phyloP scores from a whole-genome alignment of 257 asterid genomes.

The Nicotiana knightiana region DNA sequence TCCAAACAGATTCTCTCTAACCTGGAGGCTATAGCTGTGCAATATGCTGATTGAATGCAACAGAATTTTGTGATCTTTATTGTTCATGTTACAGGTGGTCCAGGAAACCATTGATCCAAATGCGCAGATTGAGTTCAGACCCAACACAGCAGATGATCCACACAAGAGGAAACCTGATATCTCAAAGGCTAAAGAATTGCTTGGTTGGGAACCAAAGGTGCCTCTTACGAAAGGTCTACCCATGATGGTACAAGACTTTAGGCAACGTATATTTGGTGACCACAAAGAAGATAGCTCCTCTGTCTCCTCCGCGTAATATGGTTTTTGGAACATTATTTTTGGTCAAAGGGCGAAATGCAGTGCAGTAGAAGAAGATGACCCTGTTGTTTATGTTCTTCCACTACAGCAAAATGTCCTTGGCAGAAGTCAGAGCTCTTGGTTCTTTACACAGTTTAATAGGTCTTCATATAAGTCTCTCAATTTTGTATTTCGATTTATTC shows the following conservation, averaged over 20 bases:
- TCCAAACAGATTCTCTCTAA: no score
- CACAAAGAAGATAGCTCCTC: conserved; percentile 44
- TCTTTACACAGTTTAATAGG: background rate
- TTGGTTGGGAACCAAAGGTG: conserved; percentile 97
- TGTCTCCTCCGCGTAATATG: background rate
- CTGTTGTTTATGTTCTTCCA: background rate
- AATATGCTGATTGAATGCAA: no score
- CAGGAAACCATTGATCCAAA: conserved; percentile 90
- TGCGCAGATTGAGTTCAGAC: conserved; percentile 74
- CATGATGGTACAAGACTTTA: conserved; percentile 88
- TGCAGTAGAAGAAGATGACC: background rate
- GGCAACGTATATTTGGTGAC: conserved; percentile 85
- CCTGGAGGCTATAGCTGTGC: no score
- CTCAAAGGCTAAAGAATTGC: conserved; percentile 70
- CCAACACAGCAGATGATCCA: conserved; percentile 94
- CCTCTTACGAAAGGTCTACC: conserved; percentile 82
- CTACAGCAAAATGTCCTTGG: background rate
- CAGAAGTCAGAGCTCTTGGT: background rate
- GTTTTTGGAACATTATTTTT: background rate
- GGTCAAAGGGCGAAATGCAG: background rate
- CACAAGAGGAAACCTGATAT: conserved; percentile 98
- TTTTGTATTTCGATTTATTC: conserved; percentile 6
- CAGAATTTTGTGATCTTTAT: no score
- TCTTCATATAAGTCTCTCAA: background rate
- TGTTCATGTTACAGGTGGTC: conserved; percentile 51